A percentile compares a stretch with the other conserved stretches of the same genome.
These are phyloP conservation scores for Globisporangium viniferum DNA, from an alignment of 352 stramenopile genomes.

Conservation along the genomic window DNA sequence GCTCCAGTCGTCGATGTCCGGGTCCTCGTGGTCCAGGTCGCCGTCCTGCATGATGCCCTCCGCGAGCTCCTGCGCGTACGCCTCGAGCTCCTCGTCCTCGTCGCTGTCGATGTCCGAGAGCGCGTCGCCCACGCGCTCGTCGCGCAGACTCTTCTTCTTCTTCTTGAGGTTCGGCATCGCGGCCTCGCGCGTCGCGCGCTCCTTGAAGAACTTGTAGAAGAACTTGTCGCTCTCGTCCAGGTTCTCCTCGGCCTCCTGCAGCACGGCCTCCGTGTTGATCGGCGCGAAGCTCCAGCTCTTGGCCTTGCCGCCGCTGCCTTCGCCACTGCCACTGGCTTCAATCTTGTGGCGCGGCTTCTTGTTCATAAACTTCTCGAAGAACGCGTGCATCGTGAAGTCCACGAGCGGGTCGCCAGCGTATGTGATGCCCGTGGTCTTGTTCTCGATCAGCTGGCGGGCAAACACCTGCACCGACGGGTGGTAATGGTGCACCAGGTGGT, in stretches of 20 bases:
- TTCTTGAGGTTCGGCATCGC: conserved; percentile 24
- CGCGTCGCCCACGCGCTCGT: conserved; percentile 45
- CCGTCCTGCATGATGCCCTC: conserved; percentile 87
- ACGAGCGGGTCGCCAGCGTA: conserved; percentile 96
- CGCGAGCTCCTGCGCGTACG: conserved; percentile 86
- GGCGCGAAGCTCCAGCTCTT: conserved; percentile 74
- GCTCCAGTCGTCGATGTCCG: conserved; percentile 68
- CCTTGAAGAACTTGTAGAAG: conserved; percentile 94
- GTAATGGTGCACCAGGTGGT: conserved; percentile 91
- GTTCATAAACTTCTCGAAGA: conserved; percentile 99
- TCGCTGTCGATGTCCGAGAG: conserved; percentile 60
- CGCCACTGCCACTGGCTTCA: neutral
- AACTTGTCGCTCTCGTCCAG: conserved; percentile 87
- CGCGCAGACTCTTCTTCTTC: conserved; percentile 32
- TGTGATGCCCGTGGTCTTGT: conserved; percentile 60
- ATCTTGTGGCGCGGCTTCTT: conserved; percentile 91
- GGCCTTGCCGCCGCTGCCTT: conserved; percentile 14
- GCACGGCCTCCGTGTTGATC: conserved; percentile 69
- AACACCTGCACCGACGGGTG: conserved; percentile 96
- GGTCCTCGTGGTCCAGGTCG: conserved; percentile 73
- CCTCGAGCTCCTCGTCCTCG: conserved; percentile 83
- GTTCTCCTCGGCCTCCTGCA: conserved; percentile 52
- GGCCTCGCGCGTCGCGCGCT: conserved; percentile 59
- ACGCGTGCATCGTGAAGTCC: conserved; percentile 96
- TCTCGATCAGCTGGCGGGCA: conserved; percentile 73